A percentile compares a stretch with the other conserved stretches of the same genome.
Evolutionary conservation across 1,284 basidiomycete genomes (phyloP).

Genomic region (Malassezia brasiliensis): DNA sequence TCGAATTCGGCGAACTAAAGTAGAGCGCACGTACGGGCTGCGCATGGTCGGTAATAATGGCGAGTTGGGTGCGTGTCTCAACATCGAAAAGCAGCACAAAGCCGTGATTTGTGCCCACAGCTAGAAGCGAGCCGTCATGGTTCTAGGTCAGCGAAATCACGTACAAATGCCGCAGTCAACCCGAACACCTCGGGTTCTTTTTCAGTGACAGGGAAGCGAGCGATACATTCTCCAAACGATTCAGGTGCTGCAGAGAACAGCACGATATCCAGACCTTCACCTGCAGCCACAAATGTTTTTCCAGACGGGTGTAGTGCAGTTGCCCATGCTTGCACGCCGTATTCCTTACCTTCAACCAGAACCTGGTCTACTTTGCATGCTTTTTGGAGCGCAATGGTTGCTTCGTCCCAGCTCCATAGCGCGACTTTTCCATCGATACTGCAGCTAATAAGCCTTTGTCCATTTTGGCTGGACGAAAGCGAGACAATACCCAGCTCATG

Average conservation of each 20-base stretch:
- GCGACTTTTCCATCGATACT: slow-evolving; percentile 11
- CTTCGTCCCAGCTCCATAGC: slow-evolving; percentile 10
- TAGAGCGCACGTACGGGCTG: slow-evolving; percentile 12
- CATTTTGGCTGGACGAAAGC: background rate
- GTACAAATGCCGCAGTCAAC: slow-evolving; percentile 4
- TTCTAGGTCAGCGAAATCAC: slow-evolving; percentile 5
- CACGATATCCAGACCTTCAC: background rate
- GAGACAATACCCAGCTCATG: slow-evolving; percentile 11
- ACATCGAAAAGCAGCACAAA: slow-evolving; percentile 8
- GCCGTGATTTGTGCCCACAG: slow-evolving; percentile 11
- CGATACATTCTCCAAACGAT: slow-evolving; percentile 8
- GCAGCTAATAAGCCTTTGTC: slow-evolving; percentile 1
- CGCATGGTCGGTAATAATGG: slow-evolving; percentile 3
- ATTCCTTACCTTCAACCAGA: background rate
- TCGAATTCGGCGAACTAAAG: slow-evolving; percentile 4
- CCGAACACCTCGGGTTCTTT: background rate
- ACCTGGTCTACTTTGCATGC: background rate
- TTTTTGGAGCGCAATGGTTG: background rate
- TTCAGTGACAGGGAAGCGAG: background rate
- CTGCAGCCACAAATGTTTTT: slow-evolving; percentile 1
- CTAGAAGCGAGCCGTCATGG: slow-evolving; percentile 10
- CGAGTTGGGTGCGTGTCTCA: background rate
- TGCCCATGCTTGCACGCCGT: slow-evolving; percentile 2
- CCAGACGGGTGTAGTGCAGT: slow-evolving; percentile 8
- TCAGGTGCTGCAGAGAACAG: slow-evolving; percentile 7